phyloP scores from a whole-genome alignment of 2,329 filamentous ascomycete genomes.

The Claviceps sorghi region DNA sequence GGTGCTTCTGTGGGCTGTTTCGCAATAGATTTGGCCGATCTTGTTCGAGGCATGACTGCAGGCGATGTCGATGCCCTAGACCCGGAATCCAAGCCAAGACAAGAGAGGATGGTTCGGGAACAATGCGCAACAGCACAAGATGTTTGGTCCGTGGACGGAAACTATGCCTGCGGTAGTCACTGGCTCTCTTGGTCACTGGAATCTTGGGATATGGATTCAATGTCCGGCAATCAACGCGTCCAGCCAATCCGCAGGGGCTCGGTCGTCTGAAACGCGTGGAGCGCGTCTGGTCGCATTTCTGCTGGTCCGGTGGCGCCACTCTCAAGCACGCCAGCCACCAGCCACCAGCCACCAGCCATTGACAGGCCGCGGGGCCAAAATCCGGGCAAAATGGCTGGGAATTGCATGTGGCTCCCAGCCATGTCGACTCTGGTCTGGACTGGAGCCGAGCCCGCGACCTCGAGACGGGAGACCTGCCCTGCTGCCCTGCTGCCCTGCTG shows the following conservation, averaged over 20 bases:
- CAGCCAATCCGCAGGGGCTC: not conserved
- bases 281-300: slow-evolving; percentile 4
- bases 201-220: no score
- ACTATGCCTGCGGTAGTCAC: not conserved
- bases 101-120: not conserved
- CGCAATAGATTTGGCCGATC: slow-evolving; percentile 24
- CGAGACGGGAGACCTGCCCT: not conserved
- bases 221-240: slow-evolving; percentile 1
- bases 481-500: no score
- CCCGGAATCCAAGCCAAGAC: not conserved
- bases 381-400: not conserved
- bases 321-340: no score
- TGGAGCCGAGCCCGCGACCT: not conserved
- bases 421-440: no score
- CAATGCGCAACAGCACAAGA: not conserved
- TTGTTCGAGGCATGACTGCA: slow-evolving; percentile 33
- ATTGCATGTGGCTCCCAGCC: not conserved
- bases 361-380: not conserved
- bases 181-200: no score
- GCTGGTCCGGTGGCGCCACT: not conserved
- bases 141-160: not conserved
- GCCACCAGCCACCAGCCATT: not conserved
- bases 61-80: not conserved
- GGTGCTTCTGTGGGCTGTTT: slow-evolving; percentile 14
- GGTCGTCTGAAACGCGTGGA: slow-evolving; percentile 5